Evolutionary conservation across 345 rosid genomes (phyloP).

Genomic region (Pugionium dolabratum): DNA sequence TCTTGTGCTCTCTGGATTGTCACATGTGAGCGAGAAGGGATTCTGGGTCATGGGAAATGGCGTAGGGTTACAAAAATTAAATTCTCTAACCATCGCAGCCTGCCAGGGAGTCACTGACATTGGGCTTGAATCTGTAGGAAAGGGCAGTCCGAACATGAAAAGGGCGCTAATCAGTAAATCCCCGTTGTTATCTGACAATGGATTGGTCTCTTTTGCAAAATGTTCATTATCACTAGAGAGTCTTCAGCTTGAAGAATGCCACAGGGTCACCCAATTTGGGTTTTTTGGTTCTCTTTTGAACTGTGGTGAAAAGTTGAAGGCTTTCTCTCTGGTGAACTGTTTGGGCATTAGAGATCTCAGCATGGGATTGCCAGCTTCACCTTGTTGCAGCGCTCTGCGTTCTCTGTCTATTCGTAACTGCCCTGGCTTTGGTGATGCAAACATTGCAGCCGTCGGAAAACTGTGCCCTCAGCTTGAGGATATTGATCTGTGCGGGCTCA

Average conservation of each 20-base stretch:
- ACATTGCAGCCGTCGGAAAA: constrained; percentile 67
- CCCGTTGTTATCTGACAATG: constrained; percentile 67
- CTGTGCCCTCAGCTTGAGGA: constrained; percentile 73
- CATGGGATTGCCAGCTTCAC: constrained; percentile 40
- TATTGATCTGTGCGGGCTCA: constrained; percentile 67
- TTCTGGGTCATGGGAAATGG: constrained; percentile 98
- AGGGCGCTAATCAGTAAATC: constrained; percentile 58
- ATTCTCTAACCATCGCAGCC: constrained; percentile 58
- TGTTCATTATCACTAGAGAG: constrained; percentile 66
- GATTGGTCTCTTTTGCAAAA: constrained; percentile 73
- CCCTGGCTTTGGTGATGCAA: constrained; percentile 80
- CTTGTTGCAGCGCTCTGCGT: constrained; percentile 57
- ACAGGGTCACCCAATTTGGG: constrained; percentile 89
- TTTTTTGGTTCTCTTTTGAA: constrained; percentile 69
- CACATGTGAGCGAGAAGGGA: constrained; percentile 72
- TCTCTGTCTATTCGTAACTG: constrained; percentile 70
- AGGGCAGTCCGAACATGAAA: constrained; percentile 79
- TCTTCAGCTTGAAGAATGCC: constrained; percentile 90
- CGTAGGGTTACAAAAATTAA: constrained; percentile 78
- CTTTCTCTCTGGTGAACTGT: constrained; percentile 68
- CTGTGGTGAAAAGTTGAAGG: constrained; percentile 70
- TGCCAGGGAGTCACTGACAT: constrained; percentile 76
- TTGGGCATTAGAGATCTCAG: constrained; percentile 64
- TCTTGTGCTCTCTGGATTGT: constrained; percentile 62
- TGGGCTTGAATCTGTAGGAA: constrained; percentile 75